Percentiles rank a stretch among this genome's conserved stretches.
Evolutionary conservation across 106 monocot genomes (phyloP).

Genomic region (Dendrobium officinale): DNA sequence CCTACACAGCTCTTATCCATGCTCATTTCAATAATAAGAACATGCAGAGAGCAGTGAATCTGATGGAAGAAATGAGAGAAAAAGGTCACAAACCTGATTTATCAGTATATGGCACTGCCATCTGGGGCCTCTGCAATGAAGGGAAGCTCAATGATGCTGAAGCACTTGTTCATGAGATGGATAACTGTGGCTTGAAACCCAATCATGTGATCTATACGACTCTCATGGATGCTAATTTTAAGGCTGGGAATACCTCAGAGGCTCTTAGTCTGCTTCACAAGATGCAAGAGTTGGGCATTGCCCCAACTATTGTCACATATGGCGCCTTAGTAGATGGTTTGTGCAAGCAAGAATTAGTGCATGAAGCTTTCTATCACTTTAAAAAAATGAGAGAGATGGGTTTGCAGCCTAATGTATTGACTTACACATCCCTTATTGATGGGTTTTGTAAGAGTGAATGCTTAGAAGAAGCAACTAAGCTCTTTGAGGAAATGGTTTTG

Average conservation of each 20-base stretch:
- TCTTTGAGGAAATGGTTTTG: constrained; percentile 64
- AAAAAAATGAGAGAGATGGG: constrained; percentile 57
- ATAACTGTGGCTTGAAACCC: constrained; percentile 37
- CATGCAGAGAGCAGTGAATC: constrained; percentile 28
- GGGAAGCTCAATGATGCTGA: constrained; percentile 56
- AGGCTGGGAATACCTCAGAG: constrained; percentile 52
- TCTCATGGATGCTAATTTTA: constrained; percentile 65
- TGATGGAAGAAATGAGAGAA: constrained; percentile 51
- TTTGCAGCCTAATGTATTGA: constrained; percentile 56
- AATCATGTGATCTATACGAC: constrained; percentile 78
- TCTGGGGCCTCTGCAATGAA: constrained; percentile 62
- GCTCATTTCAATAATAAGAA: constrained; percentile 63
- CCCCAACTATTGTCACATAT: constrained; percentile 57
- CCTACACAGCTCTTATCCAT: constrained; percentile 68
- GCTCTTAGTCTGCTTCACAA: constrained; percentile 50
- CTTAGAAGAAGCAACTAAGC: constrained; percentile 38
- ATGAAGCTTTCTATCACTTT: constrained; percentile 67
- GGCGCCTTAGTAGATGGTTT: constrained; percentile 84
- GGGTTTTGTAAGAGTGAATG: constrained; percentile 63
- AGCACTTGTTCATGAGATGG: constrained; percentile 44
- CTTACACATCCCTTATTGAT: constrained; percentile 70
- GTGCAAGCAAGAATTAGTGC: constrained; percentile 69
- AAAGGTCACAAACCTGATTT: constrained; percentile 55
- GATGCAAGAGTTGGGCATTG: constrained; percentile 42
- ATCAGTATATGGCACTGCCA: constrained; percentile 56